Evolutionary conservation across 2,329 filamentous ascomycete species (phyloP), one percentile per base, ranked within the genome.

Genomic region (Diaporthe aspalathi): DNA sequence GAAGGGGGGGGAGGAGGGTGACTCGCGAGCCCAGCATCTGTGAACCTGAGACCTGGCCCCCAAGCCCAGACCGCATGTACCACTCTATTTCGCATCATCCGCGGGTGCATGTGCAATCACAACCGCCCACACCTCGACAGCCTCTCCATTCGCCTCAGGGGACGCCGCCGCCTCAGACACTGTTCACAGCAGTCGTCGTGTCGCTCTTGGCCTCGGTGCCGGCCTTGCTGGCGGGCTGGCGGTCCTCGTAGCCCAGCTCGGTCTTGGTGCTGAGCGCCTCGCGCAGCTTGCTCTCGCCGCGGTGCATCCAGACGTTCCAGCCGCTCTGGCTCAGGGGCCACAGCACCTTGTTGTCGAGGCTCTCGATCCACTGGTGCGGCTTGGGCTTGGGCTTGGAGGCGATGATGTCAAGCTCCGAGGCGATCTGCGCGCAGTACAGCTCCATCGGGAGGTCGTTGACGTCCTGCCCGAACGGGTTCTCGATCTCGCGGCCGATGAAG

Each of bases 391-490:
- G 86, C 14, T 82, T 84, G 68, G 86, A 85, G 12, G 89, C 88
- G 74, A 93, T 86, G 53, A 90, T 85, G 74, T 92, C 90, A 66
- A 93, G 84, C 75, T 93, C 91, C 54, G 84, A 80, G 27, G 89
- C 88, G 24, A 93, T 82, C 76, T 91, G 89, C 40, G 88, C 84
- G 79, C 91, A 93, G 83, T 89, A 93, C 4, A 83, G 82, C 77
- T 92, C 91, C 9, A 91, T 84, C 6, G 89, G 88, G 27, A 92
- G 83, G 78, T 92, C 91, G 76, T 92, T 93, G 73, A 92, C 90
- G 74, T 92, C 90, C 70, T 87, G 83, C 52, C 91, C 91, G 77
- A 92, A 93, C 2, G 91, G 91, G 75, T 93, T 91, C 77, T 93
- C 91, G 73, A 93, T 90, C 79, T 93, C 90, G 68, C 86, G 85